A percentile compares a stretch with the other conserved stretches of the same genome.
Conservation (phyloP, 306 rosid genomes). For the Quercus cerris region DNA sequence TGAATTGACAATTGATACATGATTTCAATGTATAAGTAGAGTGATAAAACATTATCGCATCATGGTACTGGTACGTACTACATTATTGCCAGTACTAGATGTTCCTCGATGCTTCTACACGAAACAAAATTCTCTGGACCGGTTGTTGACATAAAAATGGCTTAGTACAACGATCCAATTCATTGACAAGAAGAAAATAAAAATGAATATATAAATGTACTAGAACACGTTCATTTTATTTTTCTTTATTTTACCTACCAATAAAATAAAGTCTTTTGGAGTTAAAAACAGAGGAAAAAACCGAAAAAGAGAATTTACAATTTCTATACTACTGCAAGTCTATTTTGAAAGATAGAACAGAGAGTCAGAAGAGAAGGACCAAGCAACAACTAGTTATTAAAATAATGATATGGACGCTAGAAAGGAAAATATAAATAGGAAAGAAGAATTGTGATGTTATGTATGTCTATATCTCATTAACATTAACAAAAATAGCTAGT, state of each 20-base stretch:
- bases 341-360: neutral
- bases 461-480: no score
- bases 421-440: neutral
- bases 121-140: neutral
- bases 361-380: neutral
- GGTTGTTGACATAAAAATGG: neutral
- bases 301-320: neutral
- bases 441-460: no score
- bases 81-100: neutral
- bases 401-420: neutral
- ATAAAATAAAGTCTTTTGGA: neutral
- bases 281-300: no score
- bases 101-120: neutral
- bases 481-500: no score
- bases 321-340: neutral
- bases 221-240: neutral
- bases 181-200: neutral
- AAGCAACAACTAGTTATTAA: neutral
- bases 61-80: neutral
- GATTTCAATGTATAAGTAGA: slow-evolving; percentile 19
- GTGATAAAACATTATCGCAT: slow-evolving; percentile 13
- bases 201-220: neutral
- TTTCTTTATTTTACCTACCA: neutral
- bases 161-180: no score
- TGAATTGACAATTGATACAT: slow-evolving; percentile 36